Conservation (phyloP, 257 asterid species). For the Przewalskia tangutica region DNA sequence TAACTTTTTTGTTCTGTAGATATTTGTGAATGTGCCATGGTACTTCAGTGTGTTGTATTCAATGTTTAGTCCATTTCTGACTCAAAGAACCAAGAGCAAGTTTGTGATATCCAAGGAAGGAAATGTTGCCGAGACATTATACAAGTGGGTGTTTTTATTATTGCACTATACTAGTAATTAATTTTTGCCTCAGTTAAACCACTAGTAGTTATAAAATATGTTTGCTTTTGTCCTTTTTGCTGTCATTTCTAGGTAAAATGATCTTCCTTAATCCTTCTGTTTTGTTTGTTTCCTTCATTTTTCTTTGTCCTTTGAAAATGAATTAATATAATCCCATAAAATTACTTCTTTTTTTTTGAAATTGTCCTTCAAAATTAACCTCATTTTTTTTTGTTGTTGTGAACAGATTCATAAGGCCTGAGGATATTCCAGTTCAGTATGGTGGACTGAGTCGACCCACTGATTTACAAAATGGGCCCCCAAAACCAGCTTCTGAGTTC, state of each 20-base stretch:
- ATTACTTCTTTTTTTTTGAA: background rate
- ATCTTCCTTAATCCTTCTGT: slow-evolving; percentile 12
- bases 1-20: slow-evolving; percentile 9
- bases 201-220: background rate
- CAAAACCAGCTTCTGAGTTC: slow-evolving; percentile 91
- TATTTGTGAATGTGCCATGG: slow-evolving; percentile 91
- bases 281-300: slow-evolving; percentile 6
- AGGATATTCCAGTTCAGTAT: slow-evolving; percentile 66
- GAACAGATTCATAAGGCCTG: slow-evolving; percentile 68
- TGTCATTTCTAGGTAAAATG: background rate
- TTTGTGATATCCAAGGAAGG: slow-evolving; percentile 94
- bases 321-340: background rate
- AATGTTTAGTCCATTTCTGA: slow-evolving; percentile 86
- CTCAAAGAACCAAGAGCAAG: slow-evolving; percentile 91
- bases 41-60: slow-evolving; percentile 84
- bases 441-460: slow-evolving; percentile 78
- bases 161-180: background rate
- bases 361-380: background rate
- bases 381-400: background rate
- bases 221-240: background rate
- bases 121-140: slow-evolving; percentile 72
- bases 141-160: slow-evolving; percentile 41
- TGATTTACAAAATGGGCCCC: slow-evolving; percentile 42
- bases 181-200: no score
- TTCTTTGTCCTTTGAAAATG: slow-evolving; percentile 11